Evolutionary conservation across 768 basidiomycete species (phyloP).

Genomic region (Termitomyces sp.): DNA sequence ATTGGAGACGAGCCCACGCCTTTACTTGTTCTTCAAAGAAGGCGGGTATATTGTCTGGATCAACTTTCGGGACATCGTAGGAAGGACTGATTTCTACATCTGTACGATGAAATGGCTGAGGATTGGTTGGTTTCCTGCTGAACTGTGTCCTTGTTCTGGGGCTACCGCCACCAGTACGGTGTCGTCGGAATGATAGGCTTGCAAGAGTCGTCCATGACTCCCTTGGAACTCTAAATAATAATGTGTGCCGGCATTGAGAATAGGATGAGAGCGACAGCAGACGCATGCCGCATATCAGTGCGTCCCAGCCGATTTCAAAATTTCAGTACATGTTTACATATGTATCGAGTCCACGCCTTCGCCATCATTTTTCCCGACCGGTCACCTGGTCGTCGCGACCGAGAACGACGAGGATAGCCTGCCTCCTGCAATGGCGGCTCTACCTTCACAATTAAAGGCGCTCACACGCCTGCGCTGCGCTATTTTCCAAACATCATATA

Average conservation of each 20-base stretch:
- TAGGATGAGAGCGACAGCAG: constrained; percentile 11
- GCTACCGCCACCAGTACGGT: background rate
- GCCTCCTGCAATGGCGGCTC: constrained; percentile 23
- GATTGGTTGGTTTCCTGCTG: background rate
- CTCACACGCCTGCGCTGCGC: constrained; percentile 59
- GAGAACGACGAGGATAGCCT: background rate
- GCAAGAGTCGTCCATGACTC: constrained; percentile 9
- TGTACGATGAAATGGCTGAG: background rate
- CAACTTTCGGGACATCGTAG: background rate
- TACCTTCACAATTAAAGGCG: constrained; percentile 52
- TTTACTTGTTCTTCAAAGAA: constrained; percentile 32
- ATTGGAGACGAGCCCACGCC: constrained; percentile 29
- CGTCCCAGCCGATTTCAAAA: background rate
- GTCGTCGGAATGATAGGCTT: constrained; percentile 3
- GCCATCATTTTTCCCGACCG: background rate
- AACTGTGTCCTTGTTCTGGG: background rate
- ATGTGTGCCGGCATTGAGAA: constrained; percentile 14
- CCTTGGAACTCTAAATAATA: constrained; percentile 6
- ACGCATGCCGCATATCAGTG: constrained; percentile 7
- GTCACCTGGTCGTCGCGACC: background rate
- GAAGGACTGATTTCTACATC: background rate
- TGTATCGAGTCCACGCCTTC: constrained; percentile 2
- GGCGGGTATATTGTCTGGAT: constrained; percentile 16
- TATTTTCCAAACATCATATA: constrained; percentile 86
- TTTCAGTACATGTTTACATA: constrained; percentile 8